Percentiles rank a stretch among this genome's conserved stretches.
phyloP scores from a whole-genome alignment of 1,284 basidiomycete genomes.

The Cutaneotrichosporon cutaneum region DNA sequence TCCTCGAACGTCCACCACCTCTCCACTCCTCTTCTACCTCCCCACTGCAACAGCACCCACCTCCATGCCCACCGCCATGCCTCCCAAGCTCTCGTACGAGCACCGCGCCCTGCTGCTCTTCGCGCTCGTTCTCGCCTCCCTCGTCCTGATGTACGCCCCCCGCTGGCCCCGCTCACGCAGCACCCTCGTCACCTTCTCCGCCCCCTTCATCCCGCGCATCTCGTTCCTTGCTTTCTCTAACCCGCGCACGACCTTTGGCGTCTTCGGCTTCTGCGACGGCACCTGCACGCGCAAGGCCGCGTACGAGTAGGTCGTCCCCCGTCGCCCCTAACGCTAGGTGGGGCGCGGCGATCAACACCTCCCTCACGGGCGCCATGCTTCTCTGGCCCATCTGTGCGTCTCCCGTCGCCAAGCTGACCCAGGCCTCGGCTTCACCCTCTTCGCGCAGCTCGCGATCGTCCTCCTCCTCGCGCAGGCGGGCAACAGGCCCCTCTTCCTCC shows the following conservation, averaged over 20 bases:
- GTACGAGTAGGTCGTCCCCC: slow-evolving; percentile 41
- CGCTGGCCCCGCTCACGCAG: slow-evolving; percentile 19
- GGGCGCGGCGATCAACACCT: slow-evolving; percentile 39
- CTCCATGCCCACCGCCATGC: no score
- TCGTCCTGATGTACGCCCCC: slow-evolving; percentile 41
- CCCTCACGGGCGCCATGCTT: slow-evolving; percentile 47
- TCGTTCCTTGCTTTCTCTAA: slow-evolving; percentile 38
- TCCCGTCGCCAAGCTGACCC: background rate
- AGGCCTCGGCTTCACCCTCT: slow-evolving; percentile 45
- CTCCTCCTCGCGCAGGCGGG: slow-evolving; percentile 48
- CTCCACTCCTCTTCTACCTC: background rate
- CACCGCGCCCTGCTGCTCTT: slow-evolving; percentile 45
- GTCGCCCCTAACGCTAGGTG: slow-evolving; percentile 25
- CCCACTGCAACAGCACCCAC: background rate
- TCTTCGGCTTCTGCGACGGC: slow-evolving; percentile 46
- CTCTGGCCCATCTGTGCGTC: slow-evolving; percentile 48
- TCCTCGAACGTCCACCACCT: no score
- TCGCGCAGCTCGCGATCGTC: slow-evolving; percentile 42
- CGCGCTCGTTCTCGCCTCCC: slow-evolving; percentile 33
- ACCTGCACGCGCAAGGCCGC: slow-evolving; percentile 33
- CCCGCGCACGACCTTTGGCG: slow-evolving; percentile 38
- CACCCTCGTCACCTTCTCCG: slow-evolving; percentile 47
- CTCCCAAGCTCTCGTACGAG: background rate
- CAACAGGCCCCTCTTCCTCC: slow-evolving; percentile 41
- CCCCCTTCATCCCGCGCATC: slow-evolving; percentile 46